A percentile compares a stretch with the other conserved stretches of the same genome.
phyloP scores from a whole-genome alignment of 2,329 filamentous ascomycete species.

The Dothidotthia symphoricarpi region DNA sequence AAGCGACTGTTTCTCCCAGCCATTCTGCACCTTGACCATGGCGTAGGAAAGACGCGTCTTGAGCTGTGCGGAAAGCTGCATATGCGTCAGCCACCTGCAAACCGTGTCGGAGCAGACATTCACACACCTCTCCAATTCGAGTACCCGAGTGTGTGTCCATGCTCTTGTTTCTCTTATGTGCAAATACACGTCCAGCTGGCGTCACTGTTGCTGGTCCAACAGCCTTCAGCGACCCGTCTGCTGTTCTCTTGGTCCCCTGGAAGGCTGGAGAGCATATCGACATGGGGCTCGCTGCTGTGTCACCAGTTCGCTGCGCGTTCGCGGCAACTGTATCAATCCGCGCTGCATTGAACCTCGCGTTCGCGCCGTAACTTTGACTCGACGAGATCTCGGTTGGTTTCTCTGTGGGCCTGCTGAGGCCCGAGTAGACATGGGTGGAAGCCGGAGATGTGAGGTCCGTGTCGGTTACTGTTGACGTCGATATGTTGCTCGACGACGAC shows the following conservation, averaged over 20 bases:
- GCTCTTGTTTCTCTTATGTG: constrained; percentile 71
- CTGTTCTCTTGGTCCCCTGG: constrained; percentile 69
- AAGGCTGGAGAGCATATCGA: constrained; percentile 41
- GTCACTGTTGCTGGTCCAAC: constrained; percentile 21
- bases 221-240: constrained; percentile 66
- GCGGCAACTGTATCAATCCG: constrained; percentile 26
- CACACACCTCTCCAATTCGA: constrained; percentile 73
- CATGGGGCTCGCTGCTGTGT: constrained; percentile 43
- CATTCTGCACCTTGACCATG: constrained; percentile 85
- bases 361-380: constrained; percentile 51
- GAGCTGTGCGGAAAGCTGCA: constrained; percentile 72
- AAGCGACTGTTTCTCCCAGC: constrained; percentile 77
- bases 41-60: constrained; percentile 85
- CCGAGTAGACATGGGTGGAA: constrained; percentile 23
- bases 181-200: constrained; percentile 29
- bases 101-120: constrained; percentile 3
- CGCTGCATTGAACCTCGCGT: constrained; percentile 14
- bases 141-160: constrained; percentile 61
- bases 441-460: constrained; percentile 31
- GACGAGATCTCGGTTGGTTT: constrained; percentile 40
- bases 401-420: constrained; percentile 47
- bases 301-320: constrained; percentile 28
- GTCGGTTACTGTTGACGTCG: constrained; percentile 29
- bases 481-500: constrained; percentile 36
- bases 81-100: constrained; percentile 24